A percentile compares a stretch with the other conserved stretches of the same genome.
phyloP scores from a whole-genome alignment of 768 basidiomycete species.

The Pleurotus ostreatus region DNA sequence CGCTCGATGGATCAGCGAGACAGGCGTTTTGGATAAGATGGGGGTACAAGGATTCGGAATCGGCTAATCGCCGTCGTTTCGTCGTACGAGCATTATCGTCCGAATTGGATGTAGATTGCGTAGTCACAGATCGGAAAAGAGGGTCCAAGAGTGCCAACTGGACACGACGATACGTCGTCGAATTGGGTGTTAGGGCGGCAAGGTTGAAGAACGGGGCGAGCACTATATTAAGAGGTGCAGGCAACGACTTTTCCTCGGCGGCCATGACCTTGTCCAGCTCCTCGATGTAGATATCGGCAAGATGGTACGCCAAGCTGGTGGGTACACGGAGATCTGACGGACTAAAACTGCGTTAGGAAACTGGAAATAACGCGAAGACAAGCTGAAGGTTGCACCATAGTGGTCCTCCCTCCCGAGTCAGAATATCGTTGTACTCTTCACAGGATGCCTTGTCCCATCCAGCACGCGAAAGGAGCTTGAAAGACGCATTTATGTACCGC shows the following conservation, averaged over 20 bases:
- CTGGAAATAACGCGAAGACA: not conserved
- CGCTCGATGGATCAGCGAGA: slow-evolving; percentile 36
- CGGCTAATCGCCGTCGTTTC: slow-evolving; percentile 43
- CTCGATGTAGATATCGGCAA: slow-evolving; percentile 86
- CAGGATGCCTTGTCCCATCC: slow-evolving; percentile 62
- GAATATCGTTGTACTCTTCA: slow-evolving; percentile 63
- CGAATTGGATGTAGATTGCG: slow-evolving; percentile 24
- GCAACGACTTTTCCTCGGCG: slow-evolving; percentile 21
- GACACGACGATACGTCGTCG: slow-evolving; percentile 68
- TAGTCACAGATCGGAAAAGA: slow-evolving; percentile 50
- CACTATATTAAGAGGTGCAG: slow-evolving; percentile 46
- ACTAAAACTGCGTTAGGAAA: slow-evolving; percentile 30
- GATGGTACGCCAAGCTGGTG: slow-evolving; percentile 74
- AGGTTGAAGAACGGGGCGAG: slow-evolving; percentile 66
- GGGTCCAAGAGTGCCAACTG: slow-evolving; percentile 67
- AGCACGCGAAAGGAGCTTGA: slow-evolving; percentile 68
- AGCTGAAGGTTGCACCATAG: slow-evolving; percentile 55
- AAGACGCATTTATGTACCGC: slow-evolving; percentile 81
- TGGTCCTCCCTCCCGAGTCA: slow-evolving; percentile 69
- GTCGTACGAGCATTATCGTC: slow-evolving; percentile 36
- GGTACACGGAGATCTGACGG: slow-evolving; percentile 72
- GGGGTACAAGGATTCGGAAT: slow-evolving; percentile 29
- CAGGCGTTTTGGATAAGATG: slow-evolving; percentile 54
- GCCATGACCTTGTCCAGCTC: slow-evolving; percentile 74
- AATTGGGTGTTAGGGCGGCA: slow-evolving; percentile 62